Percentiles rank a stretch among this genome's conserved stretches.
Conservation (phyloP, 192 early-diverging fungal species). For the Coemansia sp. region DNA sequence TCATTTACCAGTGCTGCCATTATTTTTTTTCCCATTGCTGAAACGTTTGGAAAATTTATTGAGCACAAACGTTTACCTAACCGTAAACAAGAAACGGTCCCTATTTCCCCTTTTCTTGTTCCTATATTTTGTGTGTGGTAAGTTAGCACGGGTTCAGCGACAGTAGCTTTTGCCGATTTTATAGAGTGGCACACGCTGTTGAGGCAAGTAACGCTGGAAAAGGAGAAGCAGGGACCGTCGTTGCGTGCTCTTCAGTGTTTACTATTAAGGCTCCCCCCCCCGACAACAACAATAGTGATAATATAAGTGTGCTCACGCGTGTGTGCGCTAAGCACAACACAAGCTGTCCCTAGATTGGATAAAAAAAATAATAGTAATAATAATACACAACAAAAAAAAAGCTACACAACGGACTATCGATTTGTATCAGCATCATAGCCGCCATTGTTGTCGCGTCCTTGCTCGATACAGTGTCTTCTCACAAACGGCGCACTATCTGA, state of each 20-base stretch:
- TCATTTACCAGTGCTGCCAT: background rate
- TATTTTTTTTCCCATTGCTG: background rate
- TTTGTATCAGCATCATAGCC: background rate
- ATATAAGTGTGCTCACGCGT: background rate
- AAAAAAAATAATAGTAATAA: background rate
- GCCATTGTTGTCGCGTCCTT: background rate
- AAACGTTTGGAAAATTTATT: background rate
- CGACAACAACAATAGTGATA: background rate
- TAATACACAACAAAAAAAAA: background rate
- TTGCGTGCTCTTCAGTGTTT: background rate
- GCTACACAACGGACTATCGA: background rate
- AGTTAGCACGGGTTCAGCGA: background rate
- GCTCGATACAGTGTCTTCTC: conserved; percentile 5
- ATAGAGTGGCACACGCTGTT: background rate
- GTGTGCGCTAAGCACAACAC: background rate
- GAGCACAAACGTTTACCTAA: background rate
- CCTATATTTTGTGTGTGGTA: background rate
- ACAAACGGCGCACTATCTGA: conserved; percentile 8
- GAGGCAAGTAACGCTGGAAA: background rate
- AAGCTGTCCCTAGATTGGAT: background rate
- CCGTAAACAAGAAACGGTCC: background rate
- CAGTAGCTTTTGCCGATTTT: background rate
- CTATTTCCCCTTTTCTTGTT: background rate
- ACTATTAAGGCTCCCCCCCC: background rate
- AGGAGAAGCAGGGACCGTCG: background rate